Percentiles rank a stretch among this genome's conserved stretches.
phyloP scores from a whole-genome alignment of 257 asterid species.

The Coffea eugenioides region DNA sequence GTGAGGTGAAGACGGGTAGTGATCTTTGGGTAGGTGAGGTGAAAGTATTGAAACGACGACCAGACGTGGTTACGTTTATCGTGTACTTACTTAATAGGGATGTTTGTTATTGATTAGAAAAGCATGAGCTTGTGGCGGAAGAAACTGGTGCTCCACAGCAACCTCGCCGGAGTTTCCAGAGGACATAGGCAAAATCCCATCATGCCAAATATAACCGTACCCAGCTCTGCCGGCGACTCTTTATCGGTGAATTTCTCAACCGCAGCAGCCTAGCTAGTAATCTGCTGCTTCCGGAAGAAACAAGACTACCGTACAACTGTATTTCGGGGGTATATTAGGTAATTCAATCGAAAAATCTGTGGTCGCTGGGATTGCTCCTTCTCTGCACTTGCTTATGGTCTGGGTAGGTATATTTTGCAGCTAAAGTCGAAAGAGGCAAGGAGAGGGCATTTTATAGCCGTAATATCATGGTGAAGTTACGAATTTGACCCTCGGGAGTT shows the following conservation, averaged over 20 bases:
- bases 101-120: constrained; percentile 35
- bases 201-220: constrained; percentile 54
- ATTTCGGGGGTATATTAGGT: constrained; percentile 31
- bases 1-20: not conserved
- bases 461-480: constrained; percentile 9
- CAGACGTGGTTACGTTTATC: not conserved
- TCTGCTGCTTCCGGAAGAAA: not conserved
- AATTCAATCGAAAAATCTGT: not conserved
- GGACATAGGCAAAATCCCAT: constrained; percentile 96
- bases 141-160: constrained; percentile 98
- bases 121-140: constrained; percentile 98
- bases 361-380: not conserved
- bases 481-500: constrained; percentile 29
- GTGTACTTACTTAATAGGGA: not conserved
- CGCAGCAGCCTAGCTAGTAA: not conserved
- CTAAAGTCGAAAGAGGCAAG: constrained; percentile 47
- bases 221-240: constrained; percentile 41
- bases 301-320: not conserved
- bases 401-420: constrained; percentile 26
- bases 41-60: not conserved
- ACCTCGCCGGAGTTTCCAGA: constrained; percentile 89
- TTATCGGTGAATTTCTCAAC: not conserved
- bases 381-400: not conserved
- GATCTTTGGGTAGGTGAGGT: not conserved
- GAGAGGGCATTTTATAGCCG: constrained; percentile 29